A percentile compares a stretch with the other conserved stretches of the same genome.
Evolutionary conservation across 257 asterid genomes (phyloP).

Genomic region (Solanum gandarillasii): DNA sequence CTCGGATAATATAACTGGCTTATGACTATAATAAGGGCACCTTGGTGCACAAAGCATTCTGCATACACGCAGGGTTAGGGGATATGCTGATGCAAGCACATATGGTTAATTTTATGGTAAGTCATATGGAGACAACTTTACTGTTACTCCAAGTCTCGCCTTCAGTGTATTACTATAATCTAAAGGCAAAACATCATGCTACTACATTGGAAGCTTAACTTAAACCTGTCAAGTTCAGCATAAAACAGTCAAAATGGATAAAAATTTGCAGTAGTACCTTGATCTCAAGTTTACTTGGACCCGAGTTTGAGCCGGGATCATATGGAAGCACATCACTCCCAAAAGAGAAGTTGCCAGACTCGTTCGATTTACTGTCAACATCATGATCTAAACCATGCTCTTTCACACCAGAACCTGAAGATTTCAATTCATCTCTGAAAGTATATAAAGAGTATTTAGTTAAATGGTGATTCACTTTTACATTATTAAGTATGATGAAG

Average conservation of each 20-base stretch:
- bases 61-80: too few relatives aligned
- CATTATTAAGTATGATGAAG: background rate
- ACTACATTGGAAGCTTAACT: background rate
- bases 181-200: background rate
- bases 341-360: conserved; percentile 24
- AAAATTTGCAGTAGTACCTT: conserved; percentile 21
- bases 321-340: conserved; percentile 17
- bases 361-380: conserved; percentile 16
- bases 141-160: background rate
- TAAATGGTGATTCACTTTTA: background rate
- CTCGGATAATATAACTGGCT: background rate
- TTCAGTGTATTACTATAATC: background rate
- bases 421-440: conserved; percentile 41
- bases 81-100: too few relatives aligned
- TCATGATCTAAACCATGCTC: conserved; percentile 19
- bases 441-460: conserved; percentile 4
- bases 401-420: conserved; percentile 21
- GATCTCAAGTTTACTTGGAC: conserved; percentile 28
- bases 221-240: background rate
- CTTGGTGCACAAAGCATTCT: background rate
- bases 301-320: conserved; percentile 21
- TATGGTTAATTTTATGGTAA: background rate
- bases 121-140: background rate
- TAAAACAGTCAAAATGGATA: background rate
- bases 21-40: background rate